Conservation (phyloP, 2,329 filamentous ascomycete genomes). For the Elsinoe perseae region DNA sequence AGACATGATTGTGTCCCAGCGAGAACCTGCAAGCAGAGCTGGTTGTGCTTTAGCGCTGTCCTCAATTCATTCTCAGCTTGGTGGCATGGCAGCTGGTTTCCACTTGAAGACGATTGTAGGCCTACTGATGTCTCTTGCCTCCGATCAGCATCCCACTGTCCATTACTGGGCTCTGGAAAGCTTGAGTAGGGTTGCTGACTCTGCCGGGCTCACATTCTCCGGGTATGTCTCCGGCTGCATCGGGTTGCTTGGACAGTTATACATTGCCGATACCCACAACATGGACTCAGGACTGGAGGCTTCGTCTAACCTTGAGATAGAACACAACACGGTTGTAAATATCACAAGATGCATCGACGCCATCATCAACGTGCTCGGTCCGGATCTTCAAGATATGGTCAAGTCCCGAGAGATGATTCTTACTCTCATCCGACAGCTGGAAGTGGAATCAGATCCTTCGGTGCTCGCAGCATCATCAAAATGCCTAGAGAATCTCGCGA, state of each 20-base stretch:
- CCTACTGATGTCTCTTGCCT: slow-evolving; percentile 94
- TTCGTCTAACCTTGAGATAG: slow-evolving; percentile 84
- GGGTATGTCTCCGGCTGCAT: slow-evolving; percentile 83
- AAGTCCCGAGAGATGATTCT: slow-evolving; percentile 91
- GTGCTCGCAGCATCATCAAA: slow-evolving; percentile 69
- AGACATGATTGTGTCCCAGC: slow-evolving; percentile 87
- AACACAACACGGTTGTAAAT: slow-evolving; percentile 71
- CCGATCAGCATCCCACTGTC: slow-evolving; percentile 87
- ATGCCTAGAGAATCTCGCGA: slow-evolving; percentile 81
- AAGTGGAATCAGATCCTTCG: slow-evolving; percentile 59
- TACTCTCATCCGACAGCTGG: slow-evolving; percentile 75
- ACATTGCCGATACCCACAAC: slow-evolving; percentile 86
- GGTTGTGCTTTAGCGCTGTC: slow-evolving; percentile 92
- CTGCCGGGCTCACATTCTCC: slow-evolving; percentile 85
- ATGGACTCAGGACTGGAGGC: slow-evolving; percentile 69
- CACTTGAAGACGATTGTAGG: slow-evolving; percentile 96
- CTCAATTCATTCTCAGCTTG: slow-evolving; percentile 88
- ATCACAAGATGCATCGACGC: slow-evolving; percentile 86
- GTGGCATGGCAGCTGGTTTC: slow-evolving; percentile 93
- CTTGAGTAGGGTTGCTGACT: slow-evolving; percentile 76
- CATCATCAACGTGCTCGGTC: slow-evolving; percentile 92
- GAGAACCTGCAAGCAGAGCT: slow-evolving; percentile 85
- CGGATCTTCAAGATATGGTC: slow-evolving; percentile 83
- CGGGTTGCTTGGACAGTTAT: slow-evolving; percentile 89
- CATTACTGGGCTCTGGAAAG: slow-evolving; percentile 96